These are phyloP conservation scores for Noccaea bulbosa DNA, from an alignment of 345 rosid species.

Conservation along the genomic window DNA sequence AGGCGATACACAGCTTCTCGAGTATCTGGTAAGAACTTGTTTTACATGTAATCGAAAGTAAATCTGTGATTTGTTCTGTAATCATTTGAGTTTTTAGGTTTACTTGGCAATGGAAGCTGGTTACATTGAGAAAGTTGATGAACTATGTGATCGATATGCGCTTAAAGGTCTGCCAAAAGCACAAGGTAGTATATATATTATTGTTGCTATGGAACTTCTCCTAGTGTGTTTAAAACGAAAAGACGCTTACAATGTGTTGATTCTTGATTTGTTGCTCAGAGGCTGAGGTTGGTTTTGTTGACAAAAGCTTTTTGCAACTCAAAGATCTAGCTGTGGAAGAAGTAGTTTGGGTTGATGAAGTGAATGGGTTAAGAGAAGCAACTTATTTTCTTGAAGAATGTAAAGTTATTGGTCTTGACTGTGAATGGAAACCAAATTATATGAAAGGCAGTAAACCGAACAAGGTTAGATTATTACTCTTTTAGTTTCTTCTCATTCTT, in stretches of 20 bases:
- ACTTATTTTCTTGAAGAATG: slow-evolving; percentile 63
- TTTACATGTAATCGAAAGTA: neutral
- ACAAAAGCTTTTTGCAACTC: slow-evolving; percentile 59
- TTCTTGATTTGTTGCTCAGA: slow-evolving; percentile 49
- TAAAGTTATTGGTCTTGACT: slow-evolving; percentile 85
- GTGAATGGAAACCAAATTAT: slow-evolving; percentile 98
- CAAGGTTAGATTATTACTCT: slow-evolving; percentile 55
- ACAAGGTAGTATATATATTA: slow-evolving; percentile 59
- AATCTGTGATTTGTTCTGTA: slow-evolving; percentile 17
- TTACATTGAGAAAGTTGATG: slow-evolving; percentile 89
- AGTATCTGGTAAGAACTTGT: slow-evolving; percentile 66
- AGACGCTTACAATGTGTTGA: slow-evolving; percentile 23
- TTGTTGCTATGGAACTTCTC: slow-evolving; percentile 3
- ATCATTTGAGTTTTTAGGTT: slow-evolving; percentile 54
- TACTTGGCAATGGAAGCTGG: slow-evolving; percentile 99
- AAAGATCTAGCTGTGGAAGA: slow-evolving; percentile 67
- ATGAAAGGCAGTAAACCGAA: slow-evolving; percentile 70
- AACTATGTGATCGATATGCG: slow-evolving; percentile 75
- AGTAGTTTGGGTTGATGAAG: slow-evolving; percentile 81
- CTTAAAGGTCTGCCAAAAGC: slow-evolving; percentile 73
- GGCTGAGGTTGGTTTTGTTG: slow-evolving; percentile 49
- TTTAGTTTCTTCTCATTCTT: slow-evolving; percentile 20
- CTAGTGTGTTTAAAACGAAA: neutral
- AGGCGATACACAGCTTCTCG: slow-evolving; percentile 68
- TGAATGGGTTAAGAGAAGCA: slow-evolving; percentile 57